Conservation (phyloP, 2,329 filamentous ascomycete species). For the Aspergillus novoparasiticus region DNA sequence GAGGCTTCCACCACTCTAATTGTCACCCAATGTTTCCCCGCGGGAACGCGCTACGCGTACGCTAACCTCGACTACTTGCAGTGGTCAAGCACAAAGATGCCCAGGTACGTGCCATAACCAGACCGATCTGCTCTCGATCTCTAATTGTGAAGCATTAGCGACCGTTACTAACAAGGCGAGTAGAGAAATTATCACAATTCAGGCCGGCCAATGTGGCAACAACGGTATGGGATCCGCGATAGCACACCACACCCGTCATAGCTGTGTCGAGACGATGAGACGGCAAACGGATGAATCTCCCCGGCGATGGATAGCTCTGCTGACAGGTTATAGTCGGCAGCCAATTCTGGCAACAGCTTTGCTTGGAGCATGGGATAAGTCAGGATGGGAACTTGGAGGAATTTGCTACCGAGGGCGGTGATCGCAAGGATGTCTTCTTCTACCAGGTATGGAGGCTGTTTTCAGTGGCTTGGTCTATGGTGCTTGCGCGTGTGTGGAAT, state of each 20-base stretch:
- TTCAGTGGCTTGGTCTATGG: not conserved
- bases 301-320: constrained; percentile 16
- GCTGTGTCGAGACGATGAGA: not conserved
- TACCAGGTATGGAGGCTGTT: constrained; percentile 63
- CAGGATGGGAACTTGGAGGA: constrained; percentile 96
- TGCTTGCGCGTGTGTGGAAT: not conserved
- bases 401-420: constrained; percentile 95
- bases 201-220: constrained; percentile 99
- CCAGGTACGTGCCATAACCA: constrained; percentile 32
- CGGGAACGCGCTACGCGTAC: constrained; percentile 40
- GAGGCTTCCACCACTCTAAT: constrained; percentile 25
- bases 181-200: constrained; percentile 98
- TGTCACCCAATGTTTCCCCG: constrained; percentile 32
- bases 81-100: constrained; percentile 38
- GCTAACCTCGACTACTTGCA: constrained; percentile 31
- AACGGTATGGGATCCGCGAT: constrained; percentile 68
- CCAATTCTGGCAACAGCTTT: constrained; percentile 99
- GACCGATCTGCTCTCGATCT: not conserved
- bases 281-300: not conserved
- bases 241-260: not conserved
- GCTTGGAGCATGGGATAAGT: constrained; percentile 96
- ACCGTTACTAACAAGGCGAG: constrained; percentile 11
- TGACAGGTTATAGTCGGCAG: constrained; percentile 71
- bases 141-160: not conserved
- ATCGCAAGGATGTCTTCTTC: constrained; percentile 99